Evolutionary conservation across 768 basidiomycete genomes (phyloP), one percentile per base, ranked within the genome.

Genomic region (Kwoniella sp.): DNA sequence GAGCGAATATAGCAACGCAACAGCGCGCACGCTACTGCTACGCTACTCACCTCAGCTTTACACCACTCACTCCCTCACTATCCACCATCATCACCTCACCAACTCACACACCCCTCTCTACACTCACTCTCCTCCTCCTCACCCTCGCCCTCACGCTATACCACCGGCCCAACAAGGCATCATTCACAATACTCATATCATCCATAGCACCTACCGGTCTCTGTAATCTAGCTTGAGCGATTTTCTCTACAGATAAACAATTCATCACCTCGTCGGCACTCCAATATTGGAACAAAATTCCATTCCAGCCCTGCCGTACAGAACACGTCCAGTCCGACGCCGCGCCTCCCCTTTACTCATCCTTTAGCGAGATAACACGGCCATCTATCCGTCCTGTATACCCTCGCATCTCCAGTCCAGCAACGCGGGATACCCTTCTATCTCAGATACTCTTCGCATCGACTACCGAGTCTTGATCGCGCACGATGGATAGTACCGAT

Each of bases 401-500:
- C 22, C 48, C 48, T 49, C 17, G 21, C 48, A 49, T 9, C 17
- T 5, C 24, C 22, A 19, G 19, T 7, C 22, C 46, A 17, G 46
- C 46, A 19, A 22, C 25, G 9, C 40, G 40, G 17, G 17, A 22
- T 24, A 49, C 48, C 17, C 19, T 6, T 22, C 15, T 47, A 47
- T n/a, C n/a, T n/a, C n/a, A n/a, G n/a, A n/a, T n/a, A n/a, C n/a
- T 47, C 46, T n/a, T 47, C 19, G 19, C 46, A 47, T 22, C 19
- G 19, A 19, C 46, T 7, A 5, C 22, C 7, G 46, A 19, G 5
- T 47, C 3, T 19, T 44, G 40, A 44, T 44, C 17, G 10, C 4
- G 22, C 60, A 48, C 25, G 56, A 77, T 74, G 75, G 75, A 77
- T 27, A 60, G 65, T n/a, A 73, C 70, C 25, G 60, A 72, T 17